Conservation (phyloP, 148 eudicot species). For the Rhododendron mucronatum region DNA sequence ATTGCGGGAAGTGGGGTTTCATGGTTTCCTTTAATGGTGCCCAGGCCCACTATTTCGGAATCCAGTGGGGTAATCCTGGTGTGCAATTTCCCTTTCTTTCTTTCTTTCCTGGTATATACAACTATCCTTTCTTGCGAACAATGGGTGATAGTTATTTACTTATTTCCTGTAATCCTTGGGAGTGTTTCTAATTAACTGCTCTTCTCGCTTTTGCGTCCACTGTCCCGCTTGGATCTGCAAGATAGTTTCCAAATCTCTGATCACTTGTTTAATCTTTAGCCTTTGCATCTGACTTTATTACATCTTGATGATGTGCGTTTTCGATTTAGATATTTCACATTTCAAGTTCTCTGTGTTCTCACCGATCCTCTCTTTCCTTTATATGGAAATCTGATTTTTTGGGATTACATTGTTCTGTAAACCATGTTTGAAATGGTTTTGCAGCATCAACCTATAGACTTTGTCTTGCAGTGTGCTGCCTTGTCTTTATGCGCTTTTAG, state of each 20-base stretch:
- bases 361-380: neutral
- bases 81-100: neutral
- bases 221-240: neutral
- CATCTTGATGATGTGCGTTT: neutral
- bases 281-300: neutral
- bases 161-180: neutral
- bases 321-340: neutral
- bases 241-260: neutral
- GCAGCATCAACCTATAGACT: neutral
- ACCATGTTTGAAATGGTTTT: neutral
- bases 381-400: neutral
- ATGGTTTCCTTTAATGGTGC: neutral
- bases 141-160: neutral
- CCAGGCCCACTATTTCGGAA: neutral
- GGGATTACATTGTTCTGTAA: neutral
- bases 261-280: neutral
- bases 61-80: neutral
- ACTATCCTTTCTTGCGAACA: neutral
- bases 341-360: neutral
- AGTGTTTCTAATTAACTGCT: neutral
- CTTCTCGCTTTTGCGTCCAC: neutral
- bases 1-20: neutral
- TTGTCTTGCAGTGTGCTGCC: neutral
- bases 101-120: neutral
- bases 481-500: neutral